Evolutionary conservation across 768 basidiomycete genomes (phyloP).

Genomic region (Panaeolus papilionaceus): DNA sequence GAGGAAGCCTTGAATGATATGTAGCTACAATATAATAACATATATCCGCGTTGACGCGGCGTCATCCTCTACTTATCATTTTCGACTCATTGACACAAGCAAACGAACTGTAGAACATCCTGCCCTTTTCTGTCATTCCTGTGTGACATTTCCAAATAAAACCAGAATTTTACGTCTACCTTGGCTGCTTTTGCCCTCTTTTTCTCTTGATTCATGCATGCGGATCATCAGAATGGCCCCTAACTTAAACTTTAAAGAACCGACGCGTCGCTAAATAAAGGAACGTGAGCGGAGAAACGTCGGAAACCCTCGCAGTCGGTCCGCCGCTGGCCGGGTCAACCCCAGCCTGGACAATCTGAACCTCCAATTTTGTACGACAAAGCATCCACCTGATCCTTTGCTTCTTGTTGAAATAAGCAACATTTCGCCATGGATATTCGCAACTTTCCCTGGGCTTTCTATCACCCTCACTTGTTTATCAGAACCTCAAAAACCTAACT

Average conservation of each 20-base stretch:
- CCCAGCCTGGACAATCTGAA: neutral
- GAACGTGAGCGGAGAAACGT: conserved; percentile 31
- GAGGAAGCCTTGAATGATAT: no score
- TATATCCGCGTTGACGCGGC: no score
- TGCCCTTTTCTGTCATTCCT: no score
- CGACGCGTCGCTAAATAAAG: neutral
- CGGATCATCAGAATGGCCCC: neutral
- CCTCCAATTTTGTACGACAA: conserved; percentile 15
- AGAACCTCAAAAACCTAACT: neutral
- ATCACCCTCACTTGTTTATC: conserved; percentile 12
- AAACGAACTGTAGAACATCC: no score
- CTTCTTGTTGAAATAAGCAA: conserved; percentile 10
- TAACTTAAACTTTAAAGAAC: conserved; percentile 1
- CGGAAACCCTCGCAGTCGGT: conserved; percentile 27
- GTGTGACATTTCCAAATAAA: no score
- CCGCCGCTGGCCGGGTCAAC: neutral
- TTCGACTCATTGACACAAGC: no score
- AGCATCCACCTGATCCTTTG: conserved; percentile 14
- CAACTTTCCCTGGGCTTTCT: conserved; percentile 19
- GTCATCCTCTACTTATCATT: no score
- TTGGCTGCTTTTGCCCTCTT: no score
- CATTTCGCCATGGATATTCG: neutral
- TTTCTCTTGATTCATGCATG: no score
- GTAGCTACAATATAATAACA: no score
- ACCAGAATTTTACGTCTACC: no score